These are phyloP conservation scores for Schizothecium vesticola DNA, from an alignment of 495 filamentous ascomycete species.

Conservation along the genomic window DNA sequence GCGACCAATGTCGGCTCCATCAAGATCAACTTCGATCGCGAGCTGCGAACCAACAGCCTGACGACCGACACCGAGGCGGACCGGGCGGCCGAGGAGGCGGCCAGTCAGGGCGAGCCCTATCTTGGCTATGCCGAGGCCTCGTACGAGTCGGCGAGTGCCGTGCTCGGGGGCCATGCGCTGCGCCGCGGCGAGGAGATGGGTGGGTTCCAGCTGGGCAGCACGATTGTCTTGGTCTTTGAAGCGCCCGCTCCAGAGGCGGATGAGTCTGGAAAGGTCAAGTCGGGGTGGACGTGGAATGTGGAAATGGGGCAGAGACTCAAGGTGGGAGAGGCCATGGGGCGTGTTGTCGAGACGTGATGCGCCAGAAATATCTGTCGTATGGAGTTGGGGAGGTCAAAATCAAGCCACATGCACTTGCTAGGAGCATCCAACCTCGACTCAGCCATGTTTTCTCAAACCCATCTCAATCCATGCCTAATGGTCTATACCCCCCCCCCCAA, in stretches of 20 bases:
- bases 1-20: constrained; percentile 99
- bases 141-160: constrained; percentile 68
- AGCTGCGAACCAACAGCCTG: constrained; percentile 87
- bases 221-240: constrained; percentile 95
- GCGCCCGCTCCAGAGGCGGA: constrained; percentile 67
- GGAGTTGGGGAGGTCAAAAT: not conserved
- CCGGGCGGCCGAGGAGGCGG: constrained; percentile 69
- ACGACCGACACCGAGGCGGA: constrained; percentile 86
- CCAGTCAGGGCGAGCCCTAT: constrained; percentile 70
- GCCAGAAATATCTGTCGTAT: not conserved
- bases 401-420: not conserved
- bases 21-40: constrained; percentile 93
- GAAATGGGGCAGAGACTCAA: constrained; percentile 82
- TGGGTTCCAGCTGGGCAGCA: constrained; percentile 93
- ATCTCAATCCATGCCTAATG: not conserved
- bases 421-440: not conserved
- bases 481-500: not conserved
- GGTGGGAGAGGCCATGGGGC: constrained; percentile 81
- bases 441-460: not conserved
- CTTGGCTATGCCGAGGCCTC: constrained; percentile 85
- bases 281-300: constrained; percentile 74
- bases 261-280: constrained; percentile 56
- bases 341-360: constrained; percentile 28
- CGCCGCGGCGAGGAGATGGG: constrained; percentile 93
- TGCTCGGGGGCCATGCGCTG: constrained; percentile 78